Base-by-base conservation (phyloP, 1,284 basidiomycete species). In the Ustilago curta region DNA sequence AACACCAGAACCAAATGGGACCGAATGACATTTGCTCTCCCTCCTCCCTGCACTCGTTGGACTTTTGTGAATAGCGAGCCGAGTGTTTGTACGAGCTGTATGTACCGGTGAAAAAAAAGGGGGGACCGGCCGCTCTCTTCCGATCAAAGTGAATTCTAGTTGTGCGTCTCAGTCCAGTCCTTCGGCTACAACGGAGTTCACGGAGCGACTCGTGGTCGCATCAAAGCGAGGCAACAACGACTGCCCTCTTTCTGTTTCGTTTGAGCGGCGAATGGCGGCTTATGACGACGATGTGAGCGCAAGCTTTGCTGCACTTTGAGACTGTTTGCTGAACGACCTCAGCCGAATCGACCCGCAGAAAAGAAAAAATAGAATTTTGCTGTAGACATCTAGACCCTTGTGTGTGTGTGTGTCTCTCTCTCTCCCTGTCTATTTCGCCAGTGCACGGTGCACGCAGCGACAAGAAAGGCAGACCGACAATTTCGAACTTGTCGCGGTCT, bases 181-280 rank as follows among this genome's bases (percentile, higher is more conserved):
- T 59, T 69, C 66, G 56, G 66, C 21, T 53, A 63, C 59, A 40
- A 69, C 66, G 56, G 66, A 63, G 47, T 54, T 69, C 66, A 59
- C 56, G 66, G 66, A 31, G 50, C 51, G 44, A 42, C 47, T 39
- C 55, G 59, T 45, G 53, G 48, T 29, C 16, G 39, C 37, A 42
- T 9, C 1, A 8, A n/a, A 4, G 32, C 18, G 32, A n/a, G 14
- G 35, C n/a, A n/a, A 16, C 4, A 27, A 27, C 4, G 27, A 14
- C 4, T n/a, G 2, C 16, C n/a, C 5, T 18, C 4, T 37, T 11
- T n/a, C 29, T n/a, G 19, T 16, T n/a, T 37, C 48, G 19, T 4
- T 31, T 31, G 9, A 12, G 40, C 44, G 50, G 55, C 61, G 35
- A 42, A 47, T 48, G 45, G 40, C 62, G 51, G 39, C 56, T 32